These are phyloP conservation scores for Marasmius oreades DNA, from an alignment of 1,284 basidiomycete genomes.

Conservation along the genomic window DNA sequence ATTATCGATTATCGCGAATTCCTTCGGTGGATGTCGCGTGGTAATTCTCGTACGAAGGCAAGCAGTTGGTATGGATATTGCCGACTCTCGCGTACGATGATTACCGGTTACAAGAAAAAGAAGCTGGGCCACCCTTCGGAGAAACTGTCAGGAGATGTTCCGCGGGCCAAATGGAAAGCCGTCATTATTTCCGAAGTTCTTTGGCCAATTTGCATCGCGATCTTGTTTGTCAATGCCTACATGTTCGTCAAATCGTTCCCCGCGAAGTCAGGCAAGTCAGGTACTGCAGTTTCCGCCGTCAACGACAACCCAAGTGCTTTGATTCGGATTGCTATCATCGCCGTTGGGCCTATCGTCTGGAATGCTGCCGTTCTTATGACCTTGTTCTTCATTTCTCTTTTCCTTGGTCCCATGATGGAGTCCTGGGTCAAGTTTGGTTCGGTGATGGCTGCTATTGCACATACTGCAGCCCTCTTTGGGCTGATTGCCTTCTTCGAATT, in stretches of 20 bases:
- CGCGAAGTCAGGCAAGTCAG: slow-evolving; percentile 24
- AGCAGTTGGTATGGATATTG: slow-evolving; percentile 99
- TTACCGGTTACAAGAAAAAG: slow-evolving; percentile 99
- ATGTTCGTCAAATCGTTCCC: slow-evolving; percentile 91
- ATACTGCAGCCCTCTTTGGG: slow-evolving; percentile 77
- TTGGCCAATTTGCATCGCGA: slow-evolving; percentile 75
- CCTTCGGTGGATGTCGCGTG: slow-evolving; percentile 96
- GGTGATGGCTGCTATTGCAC: slow-evolving; percentile 87
- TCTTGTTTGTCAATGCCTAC: slow-evolving; percentile 83
- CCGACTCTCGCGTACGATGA: slow-evolving; percentile 90
- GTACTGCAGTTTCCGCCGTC: slow-evolving; percentile 37
- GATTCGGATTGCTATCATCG: slow-evolving; percentile 86
- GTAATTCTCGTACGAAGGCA: slow-evolving; percentile 91
- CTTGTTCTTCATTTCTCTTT: slow-evolving; percentile 88
- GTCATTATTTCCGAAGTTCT: slow-evolving; percentile 87
- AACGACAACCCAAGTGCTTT: slow-evolving; percentile 70
- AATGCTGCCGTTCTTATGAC: slow-evolving; percentile 87
- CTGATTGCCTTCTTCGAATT: slow-evolving; percentile 92
- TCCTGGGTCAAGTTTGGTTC: slow-evolving; percentile 85
- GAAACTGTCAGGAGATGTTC: slow-evolving; percentile 89
- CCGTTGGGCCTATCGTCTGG: slow-evolving; percentile 94
- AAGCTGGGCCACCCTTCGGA: slow-evolving; percentile 94
- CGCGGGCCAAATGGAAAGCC: slow-evolving; percentile 83
- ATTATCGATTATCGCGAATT: slow-evolving; percentile 98
- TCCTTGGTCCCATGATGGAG: slow-evolving; percentile 90